A percentile compares a stretch with the other conserved stretches of the same genome.
These are phyloP conservation scores for Lenwebbia sp. DNA, from an alignment of 345 rosid genomes.

Conservation along the genomic window DNA sequence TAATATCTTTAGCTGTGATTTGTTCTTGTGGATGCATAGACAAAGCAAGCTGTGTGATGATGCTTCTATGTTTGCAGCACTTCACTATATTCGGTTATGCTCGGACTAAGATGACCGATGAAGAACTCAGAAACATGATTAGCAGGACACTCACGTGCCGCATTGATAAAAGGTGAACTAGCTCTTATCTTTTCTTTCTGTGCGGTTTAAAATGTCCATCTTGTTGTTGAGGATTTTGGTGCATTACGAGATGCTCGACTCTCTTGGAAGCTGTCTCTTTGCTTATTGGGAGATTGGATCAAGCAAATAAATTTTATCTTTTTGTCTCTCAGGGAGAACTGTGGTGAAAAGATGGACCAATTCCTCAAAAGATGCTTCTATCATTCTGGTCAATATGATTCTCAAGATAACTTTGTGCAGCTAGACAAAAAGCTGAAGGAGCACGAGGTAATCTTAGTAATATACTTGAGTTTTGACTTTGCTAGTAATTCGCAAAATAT, in stretches of 20 bases:
- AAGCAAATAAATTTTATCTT: neutral
- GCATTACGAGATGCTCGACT: neutral
- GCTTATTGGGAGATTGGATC: neutral
- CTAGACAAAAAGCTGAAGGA: constrained; percentile 71
- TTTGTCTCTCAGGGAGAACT: constrained; percentile 55
- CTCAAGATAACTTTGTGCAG: constrained; percentile 60
- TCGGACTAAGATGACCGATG: constrained; percentile 95
- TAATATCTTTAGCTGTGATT: neutral
- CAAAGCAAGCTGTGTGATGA: neutral
- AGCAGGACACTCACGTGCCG: constrained; percentile 96
- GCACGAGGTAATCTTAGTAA: constrained; percentile 58
- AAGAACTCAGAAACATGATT: constrained; percentile 84
- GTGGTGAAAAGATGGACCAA: constrained; percentile 87
- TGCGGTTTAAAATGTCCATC: neutral
- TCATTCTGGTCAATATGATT: constrained; percentile 95
- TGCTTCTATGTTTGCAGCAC: constrained; percentile 37
- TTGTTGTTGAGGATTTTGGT: neutral
- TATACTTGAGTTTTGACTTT: neutral
- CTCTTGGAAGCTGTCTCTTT: neutral
- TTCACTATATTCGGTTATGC: constrained; percentile 91
- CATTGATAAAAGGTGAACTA: constrained; percentile 77
- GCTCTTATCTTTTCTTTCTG: neutral
- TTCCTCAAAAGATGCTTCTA: constrained; percentile 96
- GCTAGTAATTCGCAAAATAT: neutral
- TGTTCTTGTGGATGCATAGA: neutral